phyloP scores from a whole-genome alignment of 441 rosid species.

The Pelargonium australe region DNA sequence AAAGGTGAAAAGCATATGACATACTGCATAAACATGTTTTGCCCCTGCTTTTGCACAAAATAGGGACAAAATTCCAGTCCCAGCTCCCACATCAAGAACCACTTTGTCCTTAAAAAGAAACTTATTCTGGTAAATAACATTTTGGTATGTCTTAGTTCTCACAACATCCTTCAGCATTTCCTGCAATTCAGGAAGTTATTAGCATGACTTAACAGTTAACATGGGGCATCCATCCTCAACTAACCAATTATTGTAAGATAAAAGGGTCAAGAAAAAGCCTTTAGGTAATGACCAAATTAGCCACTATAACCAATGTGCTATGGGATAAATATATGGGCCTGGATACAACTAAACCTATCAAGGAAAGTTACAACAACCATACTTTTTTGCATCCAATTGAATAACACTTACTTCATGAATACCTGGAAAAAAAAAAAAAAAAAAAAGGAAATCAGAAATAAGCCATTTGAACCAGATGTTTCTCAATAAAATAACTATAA shows the following conservation, averaged over 20 bases:
- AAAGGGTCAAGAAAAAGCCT: not conserved
- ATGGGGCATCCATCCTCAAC: not conserved
- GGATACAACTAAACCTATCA: no score
- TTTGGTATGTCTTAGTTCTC: slow-evolving; percentile 93
- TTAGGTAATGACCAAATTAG: not conserved
- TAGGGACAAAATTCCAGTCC: slow-evolving; percentile 90
- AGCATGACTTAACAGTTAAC: not conserved
- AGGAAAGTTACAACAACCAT: not conserved
- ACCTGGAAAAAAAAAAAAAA: slow-evolving; percentile 42
- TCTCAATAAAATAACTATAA: not conserved
- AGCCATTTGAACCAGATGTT: not conserved
- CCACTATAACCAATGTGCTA: not conserved
- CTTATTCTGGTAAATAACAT: slow-evolving; percentile 83
- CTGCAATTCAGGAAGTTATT: slow-evolving; percentile 35
- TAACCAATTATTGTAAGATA: not conserved
- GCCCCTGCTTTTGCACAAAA: slow-evolving; percentile 99
- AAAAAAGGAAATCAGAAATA: slow-evolving; percentile 6
- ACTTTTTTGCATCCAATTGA: slow-evolving; percentile 13
- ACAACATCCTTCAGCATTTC: slow-evolving; percentile 96
- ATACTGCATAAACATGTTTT: slow-evolving; percentile 85
- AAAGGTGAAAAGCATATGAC: slow-evolving; percentile 14
- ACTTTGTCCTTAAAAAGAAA: slow-evolving; percentile 84
- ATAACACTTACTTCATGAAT: slow-evolving; percentile 89
- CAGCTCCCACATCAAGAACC: slow-evolving; percentile 97
- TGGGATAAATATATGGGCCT: no score